Evolutionary conservation across 768 basidiomycete species (phyloP).

Genomic region (Rhizopogon vinicolor): DNA sequence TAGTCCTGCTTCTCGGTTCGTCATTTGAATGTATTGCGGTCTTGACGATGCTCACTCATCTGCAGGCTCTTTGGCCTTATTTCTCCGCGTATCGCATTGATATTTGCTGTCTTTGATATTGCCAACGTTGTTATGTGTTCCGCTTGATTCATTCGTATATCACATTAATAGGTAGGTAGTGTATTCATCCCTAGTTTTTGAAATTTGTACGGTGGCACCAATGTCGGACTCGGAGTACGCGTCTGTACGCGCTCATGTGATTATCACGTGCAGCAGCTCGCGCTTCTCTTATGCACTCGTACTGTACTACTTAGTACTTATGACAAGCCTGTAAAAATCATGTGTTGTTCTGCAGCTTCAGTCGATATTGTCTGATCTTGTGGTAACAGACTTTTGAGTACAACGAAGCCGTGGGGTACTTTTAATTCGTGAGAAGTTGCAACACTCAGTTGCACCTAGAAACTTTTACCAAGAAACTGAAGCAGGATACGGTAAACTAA

Average conservation of each 20-base stretch:
- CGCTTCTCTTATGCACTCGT: too few species aligned
- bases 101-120: neutral
- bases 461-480: too few species aligned
- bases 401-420: too few species aligned
- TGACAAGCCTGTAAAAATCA: too few species aligned
- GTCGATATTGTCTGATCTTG: too few species aligned
- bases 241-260: slow-evolving; percentile 1
- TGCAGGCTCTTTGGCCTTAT: neutral
- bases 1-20: neutral
- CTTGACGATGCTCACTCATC: neutral
- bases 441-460: too few species aligned
- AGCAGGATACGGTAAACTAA: too few species aligned
- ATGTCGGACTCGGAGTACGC: neutral
- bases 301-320: neutral
- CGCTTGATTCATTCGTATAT: neutral
- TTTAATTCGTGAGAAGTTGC: too few species aligned
- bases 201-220: too few species aligned
- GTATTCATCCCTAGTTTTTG: neutral
- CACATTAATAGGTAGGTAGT: neutral
- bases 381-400: too few species aligned
- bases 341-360: too few species aligned
- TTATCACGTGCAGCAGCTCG: neutral
- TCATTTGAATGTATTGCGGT: neutral
- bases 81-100: neutral
- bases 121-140: neutral